Evolutionary conservation across 2,329 filamentous ascomycete genomes (phyloP).

Genomic region (Sphaerulina vaccinii): DNA sequence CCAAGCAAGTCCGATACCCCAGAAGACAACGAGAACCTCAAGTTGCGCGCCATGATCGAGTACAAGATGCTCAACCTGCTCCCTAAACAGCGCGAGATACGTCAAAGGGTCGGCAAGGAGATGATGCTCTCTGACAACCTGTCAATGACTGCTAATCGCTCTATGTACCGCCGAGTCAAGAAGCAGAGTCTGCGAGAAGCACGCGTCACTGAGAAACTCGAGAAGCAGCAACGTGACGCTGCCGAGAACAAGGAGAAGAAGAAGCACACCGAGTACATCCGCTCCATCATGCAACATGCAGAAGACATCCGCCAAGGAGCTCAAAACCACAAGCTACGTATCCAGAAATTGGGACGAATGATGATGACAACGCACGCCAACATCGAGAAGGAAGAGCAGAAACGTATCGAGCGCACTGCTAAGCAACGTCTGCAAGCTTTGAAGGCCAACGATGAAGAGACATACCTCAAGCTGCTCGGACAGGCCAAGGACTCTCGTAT

Average conservation of each 20-base stretch:
- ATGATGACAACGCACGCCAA: conserved; percentile 90
- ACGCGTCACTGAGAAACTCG: conserved; percentile 95
- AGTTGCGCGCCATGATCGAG: conserved; percentile 88
- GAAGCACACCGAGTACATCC: conserved; percentile 90
- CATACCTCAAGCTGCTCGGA: conserved; percentile 94
- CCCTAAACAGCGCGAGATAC: conserved; percentile 79
- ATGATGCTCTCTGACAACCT: conserved; percentile 96
- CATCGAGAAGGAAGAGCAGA: conserved; percentile 99
- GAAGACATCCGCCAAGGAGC: conserved; percentile 72
- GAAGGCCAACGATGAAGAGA: conserved; percentile 98
- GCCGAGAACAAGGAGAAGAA: conserved; percentile 96
- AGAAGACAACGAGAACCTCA: conserved; percentile 75
- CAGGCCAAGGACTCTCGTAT: conserved; percentile 99
- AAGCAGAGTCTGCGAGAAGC: conserved; percentile 95
- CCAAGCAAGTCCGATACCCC: conserved; percentile 65
- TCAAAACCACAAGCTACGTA: conserved; percentile 66
- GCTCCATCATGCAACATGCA: conserved; percentile 79
- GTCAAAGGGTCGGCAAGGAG: conserved; percentile 82
- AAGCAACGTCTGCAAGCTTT: conserved; percentile 99
- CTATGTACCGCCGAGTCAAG: conserved; percentile 89
- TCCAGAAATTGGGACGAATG: conserved; percentile 81
- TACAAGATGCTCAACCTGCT: conserved; percentile 89
- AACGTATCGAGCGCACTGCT: conserved; percentile 92
- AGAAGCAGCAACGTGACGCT: conserved; percentile 97
- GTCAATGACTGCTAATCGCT: conserved; percentile 93